A percentile compares a stretch with the other conserved stretches of the same genome.
phyloP scores from a whole-genome alignment of 2,329 filamentous ascomycete genomes.

The Hawksworthiomyces lignivorus region DNA sequence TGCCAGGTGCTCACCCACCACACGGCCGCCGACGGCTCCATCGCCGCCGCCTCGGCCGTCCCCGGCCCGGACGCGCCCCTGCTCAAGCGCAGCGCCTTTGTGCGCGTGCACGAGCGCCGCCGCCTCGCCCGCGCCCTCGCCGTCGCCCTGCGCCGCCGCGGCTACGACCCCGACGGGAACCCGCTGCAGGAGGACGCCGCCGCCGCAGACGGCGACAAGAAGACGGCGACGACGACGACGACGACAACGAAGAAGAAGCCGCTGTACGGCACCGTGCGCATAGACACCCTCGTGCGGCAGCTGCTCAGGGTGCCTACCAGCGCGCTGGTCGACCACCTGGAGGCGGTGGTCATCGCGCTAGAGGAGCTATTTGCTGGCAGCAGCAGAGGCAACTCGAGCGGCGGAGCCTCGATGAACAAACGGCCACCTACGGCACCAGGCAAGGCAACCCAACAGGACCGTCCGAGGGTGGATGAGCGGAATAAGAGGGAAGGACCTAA shows the following conservation, averaged over 20 bases:
- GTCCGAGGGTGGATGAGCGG: no score
- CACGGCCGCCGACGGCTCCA: neutral
- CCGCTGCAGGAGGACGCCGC: neutral
- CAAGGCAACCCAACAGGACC: no score
- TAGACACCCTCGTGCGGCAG: slow-evolving; percentile 6
- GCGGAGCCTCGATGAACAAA: no score
- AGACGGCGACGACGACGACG: neutral
- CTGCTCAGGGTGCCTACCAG: slow-evolving; percentile 4
- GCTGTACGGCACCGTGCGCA: slow-evolving; percentile 15
- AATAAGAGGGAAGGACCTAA: no score
- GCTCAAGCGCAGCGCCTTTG: neutral
- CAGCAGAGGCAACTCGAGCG: no score
- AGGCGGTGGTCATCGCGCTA: slow-evolving; percentile 7
- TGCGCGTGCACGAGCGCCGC: slow-evolving; percentile 7
- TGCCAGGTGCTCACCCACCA: slow-evolving; percentile 7
- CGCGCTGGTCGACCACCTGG: slow-evolving; percentile 9
- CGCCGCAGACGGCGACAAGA: neutral
- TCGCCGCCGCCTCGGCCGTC: neutral
- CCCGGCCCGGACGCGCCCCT: neutral
- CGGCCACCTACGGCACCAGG: no score
- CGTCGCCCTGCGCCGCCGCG: slow-evolving; percentile 16
- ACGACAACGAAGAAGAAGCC: neutral
- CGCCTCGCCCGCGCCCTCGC: slow-evolving; percentile 15
- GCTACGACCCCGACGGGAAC: slow-evolving; percentile 17
- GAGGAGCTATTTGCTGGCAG: no score